Percentiles rank a stretch among this genome's conserved stretches.
These are phyloP conservation scores for Fragaria nilgerrensis DNA, from an alignment of 306 rosid genomes.

Conservation along the genomic window DNA sequence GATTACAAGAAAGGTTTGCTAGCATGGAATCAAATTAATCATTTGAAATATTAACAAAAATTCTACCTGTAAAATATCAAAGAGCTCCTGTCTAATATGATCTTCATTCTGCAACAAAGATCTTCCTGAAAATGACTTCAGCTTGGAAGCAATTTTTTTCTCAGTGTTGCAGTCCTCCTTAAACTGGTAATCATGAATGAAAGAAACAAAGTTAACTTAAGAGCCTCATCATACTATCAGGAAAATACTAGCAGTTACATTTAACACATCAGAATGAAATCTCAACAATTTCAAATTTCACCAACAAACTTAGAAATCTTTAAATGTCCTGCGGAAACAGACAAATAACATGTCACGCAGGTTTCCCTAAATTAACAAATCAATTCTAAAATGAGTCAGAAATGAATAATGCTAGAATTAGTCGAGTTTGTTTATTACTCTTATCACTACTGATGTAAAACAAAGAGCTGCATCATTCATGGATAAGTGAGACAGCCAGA, in stretches of 20 bases:
- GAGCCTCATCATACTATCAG: constrained; percentile 3
- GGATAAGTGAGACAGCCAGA: too few species aligned
- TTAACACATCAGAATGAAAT: constrained; percentile 13
- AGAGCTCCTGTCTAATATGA: constrained; percentile 58
- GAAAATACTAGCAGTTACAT: constrained; percentile 8
- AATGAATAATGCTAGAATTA: not conserved
- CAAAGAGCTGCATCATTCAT: too few species aligned
- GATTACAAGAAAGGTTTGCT: not conserved
- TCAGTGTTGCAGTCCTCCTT: constrained; percentile 89
- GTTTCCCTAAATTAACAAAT: not conserved
- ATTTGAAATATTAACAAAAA: not conserved
- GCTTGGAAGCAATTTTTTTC: constrained; percentile 79
- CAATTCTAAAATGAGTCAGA: not conserved
- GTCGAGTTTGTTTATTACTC: too few species aligned
- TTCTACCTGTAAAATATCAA: constrained; percentile 74
- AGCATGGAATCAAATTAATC: not conserved
- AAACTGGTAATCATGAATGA: constrained; percentile 46
- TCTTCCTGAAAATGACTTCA: constrained; percentile 56
- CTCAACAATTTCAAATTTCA: not conserved
- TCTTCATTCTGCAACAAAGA: constrained; percentile 60
- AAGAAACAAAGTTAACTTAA: constrained; percentile 7
- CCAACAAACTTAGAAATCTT: constrained; percentile 2
- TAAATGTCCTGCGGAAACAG: not conserved
- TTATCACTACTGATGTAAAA: too few species aligned
- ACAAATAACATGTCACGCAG: not conserved